Conservation (phyloP, 257 asterid species). For the Cinchona pubescens region DNA sequence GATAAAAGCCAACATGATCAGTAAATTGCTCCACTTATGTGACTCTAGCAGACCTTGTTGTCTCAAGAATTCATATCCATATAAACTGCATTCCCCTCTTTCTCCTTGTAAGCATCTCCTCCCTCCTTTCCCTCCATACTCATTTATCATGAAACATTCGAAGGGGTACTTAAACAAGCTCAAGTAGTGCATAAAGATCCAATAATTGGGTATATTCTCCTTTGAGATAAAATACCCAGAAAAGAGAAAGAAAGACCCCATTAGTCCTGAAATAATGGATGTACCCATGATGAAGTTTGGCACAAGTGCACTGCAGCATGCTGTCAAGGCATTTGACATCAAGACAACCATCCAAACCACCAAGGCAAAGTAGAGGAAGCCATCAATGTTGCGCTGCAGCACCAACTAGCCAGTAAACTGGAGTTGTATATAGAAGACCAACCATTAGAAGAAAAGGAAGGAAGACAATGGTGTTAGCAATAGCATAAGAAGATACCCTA, state of each 20-base stretch:
- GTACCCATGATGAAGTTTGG: constrained; percentile 88
- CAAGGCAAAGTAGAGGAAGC: constrained; percentile 62
- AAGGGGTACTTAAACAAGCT: constrained; percentile 84
- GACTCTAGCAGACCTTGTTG: constrained; percentile 56
- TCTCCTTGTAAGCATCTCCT: constrained; percentile 48
- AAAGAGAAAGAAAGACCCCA: constrained; percentile 89
- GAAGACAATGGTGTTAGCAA: constrained; percentile 71
- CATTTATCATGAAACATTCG: constrained; percentile 77
- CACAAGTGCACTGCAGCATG: constrained; percentile 77
- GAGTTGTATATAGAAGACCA: constrained; percentile 48
- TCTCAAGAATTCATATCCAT: constrained; percentile 52
- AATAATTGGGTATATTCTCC: constrained; percentile 58
- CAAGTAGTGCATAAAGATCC: constrained; percentile 86
- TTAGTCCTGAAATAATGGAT: constrained; percentile 74
- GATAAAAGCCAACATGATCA: constrained; percentile 60
- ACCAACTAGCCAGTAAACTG: constrained; percentile 82
- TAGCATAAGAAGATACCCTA: constrained; percentile 68
- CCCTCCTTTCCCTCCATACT: constrained; percentile 65
- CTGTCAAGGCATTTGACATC: constrained; percentile 82
- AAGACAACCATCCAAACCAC: constrained; percentile 71
- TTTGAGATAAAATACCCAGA: constrained; percentile 75
- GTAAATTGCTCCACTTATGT: constrained; percentile 68
- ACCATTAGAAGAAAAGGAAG: constrained; percentile 66
- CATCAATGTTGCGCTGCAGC: constrained; percentile 50
- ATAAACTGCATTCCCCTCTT: constrained; percentile 46